Percentiles rank a stretch among this genome's conserved stretches.
These are phyloP conservation scores for Syzygium aqueum DNA, from an alignment of 345 rosid species.

Conservation along the genomic window DNA sequence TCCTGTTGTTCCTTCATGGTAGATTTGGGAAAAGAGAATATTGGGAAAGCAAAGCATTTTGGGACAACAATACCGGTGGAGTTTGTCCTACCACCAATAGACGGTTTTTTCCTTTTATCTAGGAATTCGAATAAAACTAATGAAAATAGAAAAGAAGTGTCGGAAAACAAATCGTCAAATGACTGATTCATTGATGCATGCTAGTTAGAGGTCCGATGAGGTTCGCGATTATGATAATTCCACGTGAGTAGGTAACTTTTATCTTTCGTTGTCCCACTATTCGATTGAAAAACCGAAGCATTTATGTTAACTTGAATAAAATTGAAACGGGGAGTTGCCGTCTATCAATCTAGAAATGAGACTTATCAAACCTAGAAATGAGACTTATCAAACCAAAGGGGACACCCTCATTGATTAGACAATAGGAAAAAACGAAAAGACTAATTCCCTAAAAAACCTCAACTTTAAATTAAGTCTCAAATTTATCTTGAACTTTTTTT, in stretches of 20 bases:
- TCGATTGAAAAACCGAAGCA: not conserved
- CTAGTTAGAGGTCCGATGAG: not conserved
- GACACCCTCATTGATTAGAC: not conserved
- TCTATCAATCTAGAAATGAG: not conserved
- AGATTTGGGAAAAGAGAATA: not conserved
- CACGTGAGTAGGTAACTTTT: not conserved
- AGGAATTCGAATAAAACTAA: too few relatives aligned
- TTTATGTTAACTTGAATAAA: too few relatives aligned
- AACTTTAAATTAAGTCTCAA: too few relatives aligned
- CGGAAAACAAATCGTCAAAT: too few relatives aligned
- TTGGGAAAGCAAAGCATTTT: not conserved
- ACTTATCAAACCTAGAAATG: not conserved
- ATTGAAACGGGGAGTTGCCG: not conserved
- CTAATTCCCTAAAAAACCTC: too few relatives aligned
- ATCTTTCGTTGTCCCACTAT: not conserved
- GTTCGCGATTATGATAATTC: not conserved
- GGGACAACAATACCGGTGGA: not conserved
- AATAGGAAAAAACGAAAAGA: not conserved
- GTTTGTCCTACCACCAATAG: not conserved
- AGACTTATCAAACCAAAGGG: not conserved
- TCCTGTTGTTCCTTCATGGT: not conserved
- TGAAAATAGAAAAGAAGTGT: too few relatives aligned
- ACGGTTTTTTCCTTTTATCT: too few relatives aligned
- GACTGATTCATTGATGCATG: not conserved
- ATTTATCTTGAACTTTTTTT: too few relatives aligned